Evolutionary conservation across 169 alveolate species (phyloP).

Genomic region (Cystoisospora suis): DNA sequence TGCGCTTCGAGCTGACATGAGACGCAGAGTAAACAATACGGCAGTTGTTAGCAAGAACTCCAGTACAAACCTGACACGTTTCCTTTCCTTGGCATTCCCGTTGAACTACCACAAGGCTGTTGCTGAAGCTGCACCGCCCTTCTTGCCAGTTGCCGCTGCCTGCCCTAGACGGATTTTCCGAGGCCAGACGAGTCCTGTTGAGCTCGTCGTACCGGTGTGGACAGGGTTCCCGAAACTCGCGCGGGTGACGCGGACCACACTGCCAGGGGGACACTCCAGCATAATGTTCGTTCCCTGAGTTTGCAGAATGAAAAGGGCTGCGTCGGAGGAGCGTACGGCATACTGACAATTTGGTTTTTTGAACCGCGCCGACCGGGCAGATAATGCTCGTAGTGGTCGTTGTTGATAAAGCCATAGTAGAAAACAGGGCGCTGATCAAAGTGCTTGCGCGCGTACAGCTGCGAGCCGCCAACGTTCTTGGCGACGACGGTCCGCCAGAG

Average conservation of each 20-base stretch:
- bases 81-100: constrained; percentile 12
- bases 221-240: constrained; percentile 39
- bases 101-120: background rate
- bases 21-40: background rate
- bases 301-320: background rate
- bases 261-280: constrained; percentile 49
- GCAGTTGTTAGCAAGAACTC: background rate
- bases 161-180: too few species aligned
- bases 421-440: background rate
- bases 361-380: constrained; percentile 33
- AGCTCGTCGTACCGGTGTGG: background rate
- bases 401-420: constrained; percentile 42
- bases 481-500: too few species aligned
- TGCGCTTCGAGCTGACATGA: background rate
- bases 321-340: background rate
- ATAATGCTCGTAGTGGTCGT: constrained; percentile 51
- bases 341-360: background rate
- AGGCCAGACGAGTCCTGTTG: too few species aligned
- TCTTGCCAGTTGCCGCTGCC: constrained; percentile 11
- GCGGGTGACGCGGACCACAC: background rate
- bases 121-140: constrained; percentile 19
- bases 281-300: constrained; percentile 25
- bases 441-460: background rate
- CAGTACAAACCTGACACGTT: constrained; percentile 10
- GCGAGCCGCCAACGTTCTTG: background rate